Evolutionary conservation across 495 filamentous ascomycete species (phyloP), one percentile per base, ranked within the genome.

Genomic region (Lasiosphaeriaceae sp.): DNA sequence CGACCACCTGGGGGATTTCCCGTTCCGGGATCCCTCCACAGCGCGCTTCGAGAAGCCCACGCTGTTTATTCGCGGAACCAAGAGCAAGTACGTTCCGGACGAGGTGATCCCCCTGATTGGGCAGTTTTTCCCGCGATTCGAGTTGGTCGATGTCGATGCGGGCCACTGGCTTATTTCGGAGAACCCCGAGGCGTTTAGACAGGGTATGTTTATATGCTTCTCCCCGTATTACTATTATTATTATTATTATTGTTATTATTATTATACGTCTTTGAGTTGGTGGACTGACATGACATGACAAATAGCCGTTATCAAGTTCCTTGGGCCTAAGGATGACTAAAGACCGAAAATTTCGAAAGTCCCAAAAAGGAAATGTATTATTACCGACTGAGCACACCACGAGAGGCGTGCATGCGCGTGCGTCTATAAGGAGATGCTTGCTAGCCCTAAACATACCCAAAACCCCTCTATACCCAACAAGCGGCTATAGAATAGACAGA

Each of bases 101-200:
- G 89, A 96, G 65, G 83, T 85, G n/a, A 69, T 98, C 29, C 93
- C 94, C 11, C 73, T 88, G 4, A 90, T 96, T 57, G 95, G 92
- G 20, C 78, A 80, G 57, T 97, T 97, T 71, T 98, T 97, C 69
- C 94, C 94, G 24, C 75, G 80, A 41, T 94, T 96, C 55, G 70
- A 82, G 63, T 66, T 97, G 31, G 83, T 78, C 14, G 92, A 96
- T 74, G 81, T 97, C 34, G 89, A 96, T 19, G 82, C 87, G 5
- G 94, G 94, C 0, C 94, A 98, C 67, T 97, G 94, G 94, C 76
- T 98, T 0, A 93, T 95, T 61, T 90, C 89, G 11, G 93, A 97
- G 77, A 89, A 92, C 55, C 94, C 94, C 0, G 87, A 94, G 67
- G 86, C 76, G 2, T 98, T 98, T 66, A 80, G 87, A 65, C 75